Conservation (phyloP, 495 filamentous ascomycete species). For the Cryomyces minteri region DNA sequence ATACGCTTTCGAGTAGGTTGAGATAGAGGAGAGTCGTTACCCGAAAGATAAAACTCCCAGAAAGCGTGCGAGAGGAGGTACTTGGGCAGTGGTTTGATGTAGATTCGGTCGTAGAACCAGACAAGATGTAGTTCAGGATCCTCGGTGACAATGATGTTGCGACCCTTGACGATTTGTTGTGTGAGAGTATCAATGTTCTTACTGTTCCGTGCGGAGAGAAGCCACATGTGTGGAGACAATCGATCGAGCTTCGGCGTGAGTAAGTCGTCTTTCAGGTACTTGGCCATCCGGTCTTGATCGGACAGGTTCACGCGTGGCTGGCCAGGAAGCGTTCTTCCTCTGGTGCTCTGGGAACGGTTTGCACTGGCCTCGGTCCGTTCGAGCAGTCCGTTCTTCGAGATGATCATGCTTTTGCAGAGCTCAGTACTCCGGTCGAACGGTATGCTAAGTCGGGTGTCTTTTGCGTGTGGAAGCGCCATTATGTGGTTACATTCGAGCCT, state of each 20-base stretch:
- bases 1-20: neutral
- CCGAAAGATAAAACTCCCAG: slow-evolving; percentile 19
- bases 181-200: slow-evolving; percentile 22
- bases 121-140: slow-evolving; percentile 31
- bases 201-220: slow-evolving; percentile 14
- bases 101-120: slow-evolving; percentile 30
- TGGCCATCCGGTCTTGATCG: neutral
- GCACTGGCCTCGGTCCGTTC: no score
- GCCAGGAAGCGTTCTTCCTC: neutral
- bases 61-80: slow-evolving; percentile 28
- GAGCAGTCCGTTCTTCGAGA: no score
- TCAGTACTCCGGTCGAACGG: no score
- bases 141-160: slow-evolving; percentile 28
- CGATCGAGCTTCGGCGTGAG: neutral
- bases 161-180: slow-evolving; percentile 23
- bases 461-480: no score
- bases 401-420: no score
- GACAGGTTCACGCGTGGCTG: neutral
- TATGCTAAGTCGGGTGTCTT: no score
- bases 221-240: slow-evolving; percentile 14
- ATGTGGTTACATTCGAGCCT: no score
- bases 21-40: neutral
- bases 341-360: no score
- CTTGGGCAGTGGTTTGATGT: slow-evolving; percentile 33
- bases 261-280: neutral